These are phyloP conservation scores for Verticillium nonalfalfae DNA, from an alignment of 2,329 filamentous ascomycete genomes.

Conservation along the genomic window DNA sequence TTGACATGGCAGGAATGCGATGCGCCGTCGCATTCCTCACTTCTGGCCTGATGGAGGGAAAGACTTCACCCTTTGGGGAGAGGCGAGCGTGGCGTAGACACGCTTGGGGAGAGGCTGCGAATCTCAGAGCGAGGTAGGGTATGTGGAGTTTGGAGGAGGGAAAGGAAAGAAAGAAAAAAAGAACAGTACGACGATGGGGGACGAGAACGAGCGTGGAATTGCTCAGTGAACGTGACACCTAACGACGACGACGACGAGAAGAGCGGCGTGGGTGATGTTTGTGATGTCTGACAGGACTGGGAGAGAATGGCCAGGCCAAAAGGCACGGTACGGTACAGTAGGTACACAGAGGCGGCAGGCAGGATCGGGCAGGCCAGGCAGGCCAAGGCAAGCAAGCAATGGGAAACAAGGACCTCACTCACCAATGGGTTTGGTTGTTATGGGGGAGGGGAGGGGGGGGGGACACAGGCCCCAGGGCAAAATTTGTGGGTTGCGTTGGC, in stretches of 20 bases:
- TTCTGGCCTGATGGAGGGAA: background rate
- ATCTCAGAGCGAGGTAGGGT: background rate
- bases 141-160: too few species aligned
- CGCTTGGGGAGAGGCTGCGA: constrained; percentile 4
- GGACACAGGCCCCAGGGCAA: constrained; percentile 3
- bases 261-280: background rate
- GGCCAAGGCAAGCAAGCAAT: background rate
- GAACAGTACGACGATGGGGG: background rate
- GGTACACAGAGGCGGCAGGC: too few species aligned
- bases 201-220: background rate
- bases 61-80: constrained; percentile 13
- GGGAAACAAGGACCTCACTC: constrained; percentile 5
- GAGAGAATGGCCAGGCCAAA: background rate
- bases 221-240: background rate
- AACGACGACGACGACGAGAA: background rate
- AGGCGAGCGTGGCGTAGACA: constrained; percentile 5
- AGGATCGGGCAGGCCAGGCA: too few species aligned
- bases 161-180: background rate
- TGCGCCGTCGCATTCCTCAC: background rate
- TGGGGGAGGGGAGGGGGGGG: constrained; percentile 3
- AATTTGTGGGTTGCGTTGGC: constrained; percentile 11
- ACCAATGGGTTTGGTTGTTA: constrained; percentile 10
- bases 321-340: background rate
- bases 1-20: background rate
- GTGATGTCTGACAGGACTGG: background rate